phyloP scores from a whole-genome alignment of 2,329 filamentous ascomycete genomes.

The Fusarium sp. region DNA sequence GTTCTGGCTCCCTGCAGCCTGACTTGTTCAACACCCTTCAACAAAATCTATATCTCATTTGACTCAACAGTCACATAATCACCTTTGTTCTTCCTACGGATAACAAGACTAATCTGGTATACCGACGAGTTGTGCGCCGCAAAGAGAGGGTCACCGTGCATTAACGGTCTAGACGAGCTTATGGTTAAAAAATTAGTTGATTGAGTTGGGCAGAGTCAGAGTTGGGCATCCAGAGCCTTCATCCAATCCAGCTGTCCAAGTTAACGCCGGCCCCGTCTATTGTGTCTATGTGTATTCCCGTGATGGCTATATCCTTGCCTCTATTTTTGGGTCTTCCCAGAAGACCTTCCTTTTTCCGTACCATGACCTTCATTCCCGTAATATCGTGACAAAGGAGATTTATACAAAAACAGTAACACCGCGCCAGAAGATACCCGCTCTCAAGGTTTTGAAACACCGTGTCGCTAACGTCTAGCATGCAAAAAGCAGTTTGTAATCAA shows the following conservation, averaged over 20 bases:
- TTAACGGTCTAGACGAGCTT: slow-evolving; percentile 7
- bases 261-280: slow-evolving; percentile 45
- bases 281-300: slow-evolving; percentile 31
- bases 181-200: neutral
- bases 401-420: slow-evolving; percentile 4
- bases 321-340: slow-evolving; percentile 35
- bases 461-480: slow-evolving; percentile 28
- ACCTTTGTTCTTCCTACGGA: neutral
- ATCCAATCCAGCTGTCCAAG: slow-evolving; percentile 21
- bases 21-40: slow-evolving; percentile 28
- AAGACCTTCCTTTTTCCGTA: slow-evolving; percentile 20
- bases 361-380: slow-evolving; percentile 28
- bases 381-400: slow-evolving; percentile 17
- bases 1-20: slow-evolving; percentile 22
- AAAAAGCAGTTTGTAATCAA: slow-evolving; percentile 27
- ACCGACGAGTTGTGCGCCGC: slow-evolving; percentile 15
- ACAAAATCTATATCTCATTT: neutral
- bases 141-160: slow-evolving; percentile 6
- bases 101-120: slow-evolving; percentile 3
- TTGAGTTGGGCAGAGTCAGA: slow-evolving; percentile 23
- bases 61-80: neutral
- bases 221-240: slow-evolving; percentile 24
- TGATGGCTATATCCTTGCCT: slow-evolving; percentile 20
- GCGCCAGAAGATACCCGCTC: slow-evolving; percentile 37
- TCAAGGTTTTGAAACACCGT: slow-evolving; percentile 38